Evolutionary conservation across 805 yeast species (phyloP).

Genomic region (Osmozyma mogii): DNA sequence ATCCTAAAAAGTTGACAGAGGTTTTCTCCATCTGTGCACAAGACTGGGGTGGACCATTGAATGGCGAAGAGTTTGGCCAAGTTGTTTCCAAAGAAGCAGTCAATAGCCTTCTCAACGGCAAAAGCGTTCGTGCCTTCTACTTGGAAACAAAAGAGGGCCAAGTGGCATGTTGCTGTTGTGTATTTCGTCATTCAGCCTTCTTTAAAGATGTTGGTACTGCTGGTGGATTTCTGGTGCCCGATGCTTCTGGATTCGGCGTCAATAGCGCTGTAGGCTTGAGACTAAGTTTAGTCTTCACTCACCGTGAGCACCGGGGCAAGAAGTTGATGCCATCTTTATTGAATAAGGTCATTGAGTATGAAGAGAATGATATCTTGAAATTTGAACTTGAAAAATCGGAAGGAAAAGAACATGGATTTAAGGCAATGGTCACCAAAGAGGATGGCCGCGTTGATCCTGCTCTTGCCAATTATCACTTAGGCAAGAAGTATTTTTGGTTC

Average conservation of each 20-base stretch:
- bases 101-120: conserved; percentile 11
- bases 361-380: conserved; percentile 23
- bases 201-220: conserved; percentile 21
- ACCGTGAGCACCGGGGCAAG: conserved; percentile 16
- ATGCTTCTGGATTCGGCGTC: conserved; percentile 26
- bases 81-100: conserved; percentile 9
- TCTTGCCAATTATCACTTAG: conserved; percentile 26
- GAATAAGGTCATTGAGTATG: conserved; percentile 19
- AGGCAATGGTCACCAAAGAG: conserved; percentile 21
- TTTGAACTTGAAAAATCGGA: conserved; percentile 17
- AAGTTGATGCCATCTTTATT: conserved; percentile 25
- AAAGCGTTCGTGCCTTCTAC: conserved; percentile 18
- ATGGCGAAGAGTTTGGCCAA: conserved; percentile 18
- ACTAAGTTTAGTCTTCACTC: conserved; percentile 21
- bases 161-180: conserved; percentile 17
- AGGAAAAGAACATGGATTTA: conserved; percentile 22
- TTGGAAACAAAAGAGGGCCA: conserved; percentile 16
- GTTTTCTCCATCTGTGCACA: conserved; percentile 16
- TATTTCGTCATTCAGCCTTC: conserved; percentile 17
- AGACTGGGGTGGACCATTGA: conserved; percentile 17
- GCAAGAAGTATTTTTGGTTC: conserved; percentile 31
- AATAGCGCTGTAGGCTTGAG: conserved; percentile 20
- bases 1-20: conserved; percentile 15
- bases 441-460: conserved; percentile 21
- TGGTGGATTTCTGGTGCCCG: conserved; percentile 20